Evolutionary conservation across 805 yeast species (phyloP).

Genomic region (Torulaspora franciscae): DNA sequence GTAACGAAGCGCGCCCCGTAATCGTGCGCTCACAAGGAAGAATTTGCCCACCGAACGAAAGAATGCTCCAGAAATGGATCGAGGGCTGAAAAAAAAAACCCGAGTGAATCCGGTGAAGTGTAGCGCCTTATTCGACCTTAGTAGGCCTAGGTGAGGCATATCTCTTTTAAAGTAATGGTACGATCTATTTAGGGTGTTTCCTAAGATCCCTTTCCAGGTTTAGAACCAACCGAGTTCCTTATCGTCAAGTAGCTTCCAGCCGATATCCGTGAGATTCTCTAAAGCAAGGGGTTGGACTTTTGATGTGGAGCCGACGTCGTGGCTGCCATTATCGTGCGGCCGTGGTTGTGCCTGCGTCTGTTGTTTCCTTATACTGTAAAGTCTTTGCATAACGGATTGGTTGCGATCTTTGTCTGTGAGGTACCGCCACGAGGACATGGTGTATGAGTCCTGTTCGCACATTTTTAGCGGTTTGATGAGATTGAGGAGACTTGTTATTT

Average conservation of each 20-base stretch:
- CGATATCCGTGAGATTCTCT: conserved; percentile 20
- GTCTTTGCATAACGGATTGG: conserved; percentile 6
- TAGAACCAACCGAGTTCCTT: conserved; percentile 34
- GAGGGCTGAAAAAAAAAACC: neutral
- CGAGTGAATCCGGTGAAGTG: too few species aligned
- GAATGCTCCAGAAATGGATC: neutral
- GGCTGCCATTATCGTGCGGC: neutral
- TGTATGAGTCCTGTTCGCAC: conserved; percentile 18
- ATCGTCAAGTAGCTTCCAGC: conserved; percentile 33
- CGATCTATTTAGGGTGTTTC: neutral
- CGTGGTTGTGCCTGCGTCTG: neutral
- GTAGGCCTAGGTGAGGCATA: too few species aligned
- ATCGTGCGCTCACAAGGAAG: neutral
- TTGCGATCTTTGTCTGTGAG: conserved; percentile 2
- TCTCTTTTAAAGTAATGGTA: too few species aligned
- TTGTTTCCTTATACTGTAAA: conserved; percentile 4
- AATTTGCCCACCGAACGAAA: conserved; percentile 1
- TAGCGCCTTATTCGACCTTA: too few species aligned
- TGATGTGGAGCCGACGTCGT: conserved; percentile 1
- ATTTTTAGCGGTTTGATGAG: conserved; percentile 32
- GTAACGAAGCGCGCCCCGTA: conserved; percentile 1
- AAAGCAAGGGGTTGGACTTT: conserved; percentile 3
- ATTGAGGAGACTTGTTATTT: conserved; percentile 29
- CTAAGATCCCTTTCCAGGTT: neutral
- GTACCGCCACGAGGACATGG: conserved; percentile 8